Evolutionary conservation across 2,329 filamentous ascomycete genomes (phyloP).

Genomic region (Alternaria brassicicola): DNA sequence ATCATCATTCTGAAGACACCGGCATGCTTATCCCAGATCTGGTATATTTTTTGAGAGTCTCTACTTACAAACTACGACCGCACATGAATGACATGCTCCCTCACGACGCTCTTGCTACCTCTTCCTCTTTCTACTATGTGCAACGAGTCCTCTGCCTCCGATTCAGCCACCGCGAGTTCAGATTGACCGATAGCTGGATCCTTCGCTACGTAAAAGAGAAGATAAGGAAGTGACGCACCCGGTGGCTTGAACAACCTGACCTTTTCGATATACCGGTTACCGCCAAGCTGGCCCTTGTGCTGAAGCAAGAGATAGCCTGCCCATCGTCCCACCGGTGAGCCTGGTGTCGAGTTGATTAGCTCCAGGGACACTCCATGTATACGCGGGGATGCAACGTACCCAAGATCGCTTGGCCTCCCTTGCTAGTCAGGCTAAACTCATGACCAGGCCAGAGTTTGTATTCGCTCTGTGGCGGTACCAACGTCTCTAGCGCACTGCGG

Average conservation of each 20-base stretch:
- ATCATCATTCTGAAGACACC: not conserved
- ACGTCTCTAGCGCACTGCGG: not conserved
- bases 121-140: not conserved
- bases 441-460: conserved; percentile 13
- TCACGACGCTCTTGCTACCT: not conserved
- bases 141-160: not conserved
- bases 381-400: conserved; percentile 1
- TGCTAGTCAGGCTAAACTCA: conserved; percentile 8
- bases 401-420: conserved; percentile 9
- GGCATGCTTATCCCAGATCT: not conserved
- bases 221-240: conserved; percentile 1
- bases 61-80: not conserved
- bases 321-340: conserved; percentile 16
- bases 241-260: conserved; percentile 10
- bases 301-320: conserved; percentile 18
- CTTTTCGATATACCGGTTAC: conserved; percentile 17
- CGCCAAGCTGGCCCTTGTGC: conserved; percentile 15
- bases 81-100: conserved; percentile 4
- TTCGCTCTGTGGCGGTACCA: conserved; percentile 12
- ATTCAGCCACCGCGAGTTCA: not conserved
- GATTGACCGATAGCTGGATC: not conserved
- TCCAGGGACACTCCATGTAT: no score
- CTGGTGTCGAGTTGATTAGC: conserved; percentile 1
- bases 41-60: not conserved
- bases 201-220: conserved; percentile 14